These are phyloP conservation scores for Debaryomycetaceae sp. DNA, from an alignment of 1,139 yeast species.

Conservation along the genomic window DNA sequence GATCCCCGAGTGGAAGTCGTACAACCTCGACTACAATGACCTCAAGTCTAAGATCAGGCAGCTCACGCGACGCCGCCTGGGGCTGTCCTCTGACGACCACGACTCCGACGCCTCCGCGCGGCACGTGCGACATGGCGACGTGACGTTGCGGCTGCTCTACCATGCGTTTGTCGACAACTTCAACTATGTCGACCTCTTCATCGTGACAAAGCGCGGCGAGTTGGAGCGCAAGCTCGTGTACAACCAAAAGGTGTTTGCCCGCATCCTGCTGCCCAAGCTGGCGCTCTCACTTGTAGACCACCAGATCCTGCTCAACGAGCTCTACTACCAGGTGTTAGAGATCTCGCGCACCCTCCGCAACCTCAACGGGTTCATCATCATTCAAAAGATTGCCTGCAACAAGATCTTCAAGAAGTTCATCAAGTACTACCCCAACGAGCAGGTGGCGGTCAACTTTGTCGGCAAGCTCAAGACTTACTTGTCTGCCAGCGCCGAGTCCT, in stretches of 20 bases:
- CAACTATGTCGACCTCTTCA: conserved; percentile 54
- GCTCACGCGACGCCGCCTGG: conserved; percentile 34
- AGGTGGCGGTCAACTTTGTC: conserved; percentile 35
- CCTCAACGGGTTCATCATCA: conserved; percentile 66
- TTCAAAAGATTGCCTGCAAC: conserved; percentile 78
- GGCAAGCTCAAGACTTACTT: conserved; percentile 34
- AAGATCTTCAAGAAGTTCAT: conserved; percentile 77
- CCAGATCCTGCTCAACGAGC: conserved; percentile 23
- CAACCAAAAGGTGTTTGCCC: conserved; percentile 6
- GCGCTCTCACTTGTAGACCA: conserved; percentile 5
- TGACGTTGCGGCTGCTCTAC: conserved; percentile 19
- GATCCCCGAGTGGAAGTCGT: conserved; percentile 82
- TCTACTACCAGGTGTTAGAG: conserved; percentile 36
- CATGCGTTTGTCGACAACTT: conserved; percentile 43
- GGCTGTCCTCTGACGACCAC: conserved; percentile 3
- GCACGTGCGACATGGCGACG: background rate
- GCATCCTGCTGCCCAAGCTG: conserved; percentile 1
- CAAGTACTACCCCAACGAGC: conserved; percentile 49
- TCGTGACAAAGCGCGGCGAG: conserved; percentile 65
- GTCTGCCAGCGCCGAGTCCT: conserved; percentile 44
- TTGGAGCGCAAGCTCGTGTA: conserved; percentile 28
- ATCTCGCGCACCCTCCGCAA: conserved; percentile 62
- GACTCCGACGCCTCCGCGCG: background rate
- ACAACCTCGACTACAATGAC: conserved; percentile 79
- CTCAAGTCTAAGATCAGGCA: conserved; percentile 57